A percentile compares a stretch with the other conserved stretches of the same genome.
Conservation (phyloP, 257 asterid genomes). For the Mentha longifolia region DNA sequence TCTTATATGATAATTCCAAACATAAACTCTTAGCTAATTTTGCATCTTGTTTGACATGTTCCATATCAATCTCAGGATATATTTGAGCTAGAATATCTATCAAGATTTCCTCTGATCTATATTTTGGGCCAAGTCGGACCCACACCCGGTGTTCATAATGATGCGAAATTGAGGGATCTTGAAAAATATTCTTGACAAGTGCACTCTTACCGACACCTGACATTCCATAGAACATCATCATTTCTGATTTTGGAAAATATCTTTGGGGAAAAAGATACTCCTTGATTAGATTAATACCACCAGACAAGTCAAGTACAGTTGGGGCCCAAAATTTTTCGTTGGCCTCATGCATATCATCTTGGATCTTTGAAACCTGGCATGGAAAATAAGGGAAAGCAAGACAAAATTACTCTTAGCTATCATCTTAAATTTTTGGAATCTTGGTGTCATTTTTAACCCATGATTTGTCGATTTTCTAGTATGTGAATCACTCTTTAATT, state of each 20-base stretch:
- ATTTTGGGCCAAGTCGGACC: not conserved
- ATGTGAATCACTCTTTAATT: too few species aligned
- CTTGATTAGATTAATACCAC: not conserved
- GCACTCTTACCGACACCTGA: not conserved
- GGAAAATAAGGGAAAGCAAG: too few species aligned
- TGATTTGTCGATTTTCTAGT: too few species aligned
- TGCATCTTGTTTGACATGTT: not conserved
- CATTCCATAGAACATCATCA: not conserved
- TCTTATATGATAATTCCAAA: not conserved
- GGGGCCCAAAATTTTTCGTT: not conserved
- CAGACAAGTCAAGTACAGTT: not conserved
- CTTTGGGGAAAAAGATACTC: slow-evolving; percentile 1
- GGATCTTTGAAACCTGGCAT: not conserved
- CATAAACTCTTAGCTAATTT: not conserved
- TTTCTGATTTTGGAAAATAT: not conserved
- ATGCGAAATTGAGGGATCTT: not conserved
- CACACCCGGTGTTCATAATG: not conserved
- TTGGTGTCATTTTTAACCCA: too few species aligned
- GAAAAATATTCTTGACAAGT: not conserved
- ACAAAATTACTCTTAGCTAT: not conserved
- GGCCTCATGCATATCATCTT: not conserved
- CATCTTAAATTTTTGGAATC: too few species aligned
- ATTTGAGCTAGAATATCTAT: not conserved
- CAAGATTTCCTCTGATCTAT: not conserved
- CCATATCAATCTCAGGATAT: not conserved